A percentile compares a stretch with the other conserved stretches of the same genome.
These are phyloP conservation scores for Claviceps africana DNA, from an alignment of 2,329 filamentous ascomycete genomes.

Conservation along the genomic window DNA sequence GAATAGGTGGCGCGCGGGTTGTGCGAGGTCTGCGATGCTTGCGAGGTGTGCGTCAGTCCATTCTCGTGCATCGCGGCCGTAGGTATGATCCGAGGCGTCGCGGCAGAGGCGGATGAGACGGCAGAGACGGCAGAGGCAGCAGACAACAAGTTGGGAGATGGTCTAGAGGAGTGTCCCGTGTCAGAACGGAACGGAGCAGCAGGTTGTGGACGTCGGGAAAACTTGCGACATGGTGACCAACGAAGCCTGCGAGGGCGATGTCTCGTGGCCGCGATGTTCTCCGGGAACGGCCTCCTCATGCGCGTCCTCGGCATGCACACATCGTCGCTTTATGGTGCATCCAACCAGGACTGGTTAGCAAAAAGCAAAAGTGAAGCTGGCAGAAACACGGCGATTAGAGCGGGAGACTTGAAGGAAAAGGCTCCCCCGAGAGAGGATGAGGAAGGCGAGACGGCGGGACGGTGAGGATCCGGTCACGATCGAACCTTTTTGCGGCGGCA, in stretches of 20 bases:
- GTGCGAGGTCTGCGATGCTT: background rate
- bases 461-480: background rate
- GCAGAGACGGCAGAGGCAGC: background rate
- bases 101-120: background rate
- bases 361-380: background rate
- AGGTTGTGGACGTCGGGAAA: background rate
- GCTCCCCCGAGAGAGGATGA: background rate
- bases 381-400: background rate
- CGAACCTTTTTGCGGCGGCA: constrained; percentile 42
- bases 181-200: background rate
- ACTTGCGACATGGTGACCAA: constrained; percentile 8
- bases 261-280: constrained; percentile 13
- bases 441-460: background rate
- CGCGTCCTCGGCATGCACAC: constrained; percentile 26
- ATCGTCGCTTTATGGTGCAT: constrained; percentile 23
- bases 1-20: background rate
- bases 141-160: background rate
- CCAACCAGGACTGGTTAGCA: constrained; percentile 3
- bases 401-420: background rate
- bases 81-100: constrained; percentile 1
- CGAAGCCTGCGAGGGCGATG: constrained; percentile 17
- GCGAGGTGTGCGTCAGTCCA: background rate
- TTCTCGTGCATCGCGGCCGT: constrained; percentile 1
- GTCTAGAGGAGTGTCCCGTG: background rate
- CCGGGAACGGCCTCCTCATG: constrained; percentile 16